Conservation (phyloP, 2,329 filamentous ascomycete genomes). For the Emmonsiellopsis sp. region DNA sequence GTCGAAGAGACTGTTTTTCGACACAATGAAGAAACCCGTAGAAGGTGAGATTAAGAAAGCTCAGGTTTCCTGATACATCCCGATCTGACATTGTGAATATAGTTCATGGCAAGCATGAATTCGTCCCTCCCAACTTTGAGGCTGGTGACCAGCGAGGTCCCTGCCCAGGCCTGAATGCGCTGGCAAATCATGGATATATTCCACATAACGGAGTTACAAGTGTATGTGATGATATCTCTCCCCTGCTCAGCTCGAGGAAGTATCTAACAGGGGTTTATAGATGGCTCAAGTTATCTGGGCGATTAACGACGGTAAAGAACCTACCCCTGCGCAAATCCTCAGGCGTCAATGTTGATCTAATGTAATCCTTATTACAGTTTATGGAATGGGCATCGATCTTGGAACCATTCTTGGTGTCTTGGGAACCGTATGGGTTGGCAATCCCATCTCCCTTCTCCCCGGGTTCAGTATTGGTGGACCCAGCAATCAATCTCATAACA, state of each 20-base stretch:
- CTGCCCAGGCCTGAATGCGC: constrained; percentile 35
- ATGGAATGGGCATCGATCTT: constrained; percentile 41
- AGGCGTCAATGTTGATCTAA: constrained; percentile 2
- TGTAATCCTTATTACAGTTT: constrained; percentile 24
- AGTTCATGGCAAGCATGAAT: constrained; percentile 28
- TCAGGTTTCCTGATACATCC: neutral
- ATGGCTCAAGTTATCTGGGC: constrained; percentile 25
- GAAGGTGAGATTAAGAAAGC: neutral
- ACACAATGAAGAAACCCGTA: neutral
- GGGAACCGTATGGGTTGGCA: constrained; percentile 42
- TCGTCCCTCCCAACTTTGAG: constrained; percentile 25
- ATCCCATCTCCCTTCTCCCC: constrained; percentile 41
- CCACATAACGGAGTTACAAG: constrained; percentile 31
- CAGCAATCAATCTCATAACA: constrained; percentile 28
- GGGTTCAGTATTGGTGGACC: constrained; percentile 47
- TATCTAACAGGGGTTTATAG: constrained; percentile 10
- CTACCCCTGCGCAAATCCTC: neutral
- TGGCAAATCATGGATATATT: constrained; percentile 37
- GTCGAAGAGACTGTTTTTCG: neutral
- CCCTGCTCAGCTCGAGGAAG: neutral
- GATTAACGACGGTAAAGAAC: constrained; percentile 24
- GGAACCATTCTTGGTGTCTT: constrained; percentile 35
- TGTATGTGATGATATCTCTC: constrained; percentile 11
- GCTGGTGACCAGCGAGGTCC: constrained; percentile 31
- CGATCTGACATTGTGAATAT: neutral